Evolutionary conservation across 805 yeast genomes (phyloP).

Genomic region (Nakazawaea peltata): DNA sequence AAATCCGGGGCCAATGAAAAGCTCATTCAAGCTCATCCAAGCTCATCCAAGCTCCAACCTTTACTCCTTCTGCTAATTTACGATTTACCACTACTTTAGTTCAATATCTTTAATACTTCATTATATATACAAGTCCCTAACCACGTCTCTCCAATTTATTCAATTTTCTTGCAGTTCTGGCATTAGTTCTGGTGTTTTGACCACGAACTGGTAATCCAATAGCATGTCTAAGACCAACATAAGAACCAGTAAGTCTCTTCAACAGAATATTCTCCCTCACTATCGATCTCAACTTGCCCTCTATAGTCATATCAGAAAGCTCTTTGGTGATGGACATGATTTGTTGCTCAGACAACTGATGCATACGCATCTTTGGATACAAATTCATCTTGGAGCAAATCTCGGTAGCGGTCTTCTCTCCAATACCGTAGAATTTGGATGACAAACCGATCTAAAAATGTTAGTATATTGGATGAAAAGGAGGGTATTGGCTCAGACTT

Average conservation of each 20-base stretch:
- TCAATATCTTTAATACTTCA: no score
- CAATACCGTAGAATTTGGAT: conserved; percentile 80
- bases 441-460: conserved; percentile 52
- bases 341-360: conserved; percentile 83
- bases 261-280: conserved; percentile 70
- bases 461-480: conserved; percentile 4
- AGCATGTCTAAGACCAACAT: conserved; percentile 85
- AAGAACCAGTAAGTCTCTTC: conserved; percentile 77
- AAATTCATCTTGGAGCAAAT: conserved; percentile 85
- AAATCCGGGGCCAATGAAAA: no score
- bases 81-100: no score
- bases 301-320: conserved; percentile 73
- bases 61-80: no score
- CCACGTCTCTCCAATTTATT: conserved; percentile 67
- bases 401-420: conserved; percentile 60
- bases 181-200: conserved; percentile 87
- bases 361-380: conserved; percentile 92
- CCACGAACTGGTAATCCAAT: conserved; percentile 79
- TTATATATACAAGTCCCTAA: conserved; percentile 10
- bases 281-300: conserved; percentile 68
- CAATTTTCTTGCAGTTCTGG: conserved; percentile 80
- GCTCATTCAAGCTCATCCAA: no score
- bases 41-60: no score
- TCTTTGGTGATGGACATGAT: conserved; percentile 83
- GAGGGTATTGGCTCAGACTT: conserved; percentile 12